Evolutionary conservation across 2,329 filamentous ascomycete species (phyloP).

Genomic region (Beauveria medogensis): DNA sequence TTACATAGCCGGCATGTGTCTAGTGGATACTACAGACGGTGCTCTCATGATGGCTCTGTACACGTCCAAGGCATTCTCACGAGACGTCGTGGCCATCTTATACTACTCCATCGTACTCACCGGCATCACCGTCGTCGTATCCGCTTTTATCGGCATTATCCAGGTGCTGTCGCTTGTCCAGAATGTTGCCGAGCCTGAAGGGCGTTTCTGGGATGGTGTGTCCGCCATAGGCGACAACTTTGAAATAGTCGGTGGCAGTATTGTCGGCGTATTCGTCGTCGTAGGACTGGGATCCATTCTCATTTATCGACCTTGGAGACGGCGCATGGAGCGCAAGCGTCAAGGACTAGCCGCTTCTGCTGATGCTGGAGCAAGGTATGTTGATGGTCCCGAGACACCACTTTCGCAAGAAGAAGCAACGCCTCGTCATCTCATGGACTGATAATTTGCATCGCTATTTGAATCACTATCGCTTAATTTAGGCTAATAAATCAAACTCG

Average conservation of each 20-base stretch:
- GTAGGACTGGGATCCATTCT: constrained; percentile 67
- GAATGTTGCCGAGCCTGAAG: constrained; percentile 64
- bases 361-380: constrained; percentile 4
- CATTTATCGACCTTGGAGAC: constrained; percentile 72
- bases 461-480: neutral
- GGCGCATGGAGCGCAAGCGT: constrained; percentile 27
- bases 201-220: constrained; percentile 87
- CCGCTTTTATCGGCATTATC: constrained; percentile 75
- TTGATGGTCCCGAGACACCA: constrained; percentile 6
- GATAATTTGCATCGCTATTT: neutral
- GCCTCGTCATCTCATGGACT: constrained; percentile 9
- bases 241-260: constrained; percentile 76
- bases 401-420: neutral
- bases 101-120: constrained; percentile 92
- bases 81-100: constrained; percentile 79
- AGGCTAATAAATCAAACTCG: neutral
- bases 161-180: constrained; percentile 74
- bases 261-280: constrained; percentile 77
- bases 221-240: constrained; percentile 69
- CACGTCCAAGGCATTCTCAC: constrained; percentile 67
- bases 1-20: constrained; percentile 79
- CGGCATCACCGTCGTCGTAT: constrained; percentile 72
- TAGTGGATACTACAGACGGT: constrained; percentile 86
- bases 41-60: constrained; percentile 94
- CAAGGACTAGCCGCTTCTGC: constrained; percentile 3